Conservation (phyloP, 2,329 filamentous ascomycete genomes). For the Trichophyton schoenleinii region DNA sequence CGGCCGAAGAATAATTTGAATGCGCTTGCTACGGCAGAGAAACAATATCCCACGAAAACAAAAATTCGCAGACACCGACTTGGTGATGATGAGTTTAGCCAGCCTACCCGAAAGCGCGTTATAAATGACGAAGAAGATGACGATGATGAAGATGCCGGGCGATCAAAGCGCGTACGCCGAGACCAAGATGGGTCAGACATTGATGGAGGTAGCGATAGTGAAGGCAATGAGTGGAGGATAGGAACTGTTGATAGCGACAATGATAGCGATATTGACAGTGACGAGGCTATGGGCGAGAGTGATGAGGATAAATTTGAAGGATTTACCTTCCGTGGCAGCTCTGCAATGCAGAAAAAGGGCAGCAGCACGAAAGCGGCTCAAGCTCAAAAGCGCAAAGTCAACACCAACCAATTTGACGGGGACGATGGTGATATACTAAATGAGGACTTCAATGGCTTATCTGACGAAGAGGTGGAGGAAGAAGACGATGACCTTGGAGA, state of each 20-base stretch:
- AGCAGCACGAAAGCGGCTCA: constrained; percentile 18
- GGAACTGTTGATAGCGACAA: constrained; percentile 56
- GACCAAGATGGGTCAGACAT: constrained; percentile 41
- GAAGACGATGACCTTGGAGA: constrained; percentile 52
- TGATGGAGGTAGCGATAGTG: constrained; percentile 69
- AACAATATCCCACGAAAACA: constrained; percentile 40
- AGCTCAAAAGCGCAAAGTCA: constrained; percentile 16
- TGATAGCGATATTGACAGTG: constrained; percentile 57
- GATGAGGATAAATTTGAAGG: constrained; percentile 76
- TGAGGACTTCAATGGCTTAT: constrained; percentile 33
- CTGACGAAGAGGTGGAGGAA: constrained; percentile 32
- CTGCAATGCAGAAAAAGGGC: constrained; percentile 24
- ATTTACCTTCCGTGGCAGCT: constrained; percentile 55
- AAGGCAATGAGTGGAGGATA: constrained; percentile 74
- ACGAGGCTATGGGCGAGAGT: constrained; percentile 78
- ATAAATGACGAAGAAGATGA: constrained; percentile 18
- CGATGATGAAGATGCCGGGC: constrained; percentile 21
- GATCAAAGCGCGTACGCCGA: constrained; percentile 34
- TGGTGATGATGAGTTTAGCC: constrained; percentile 42
- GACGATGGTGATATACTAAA: constrained; percentile 39
- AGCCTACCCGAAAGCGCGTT: constrained; percentile 25
- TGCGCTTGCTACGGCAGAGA: constrained; percentile 53
- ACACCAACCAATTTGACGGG: constrained; percentile 16
- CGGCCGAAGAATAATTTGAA: constrained; percentile 40
- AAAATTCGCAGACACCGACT: constrained; percentile 47